phyloP scores from a whole-genome alignment of 2,329 filamentous ascomycete genomes.

The Cladorrhinum sp. region DNA sequence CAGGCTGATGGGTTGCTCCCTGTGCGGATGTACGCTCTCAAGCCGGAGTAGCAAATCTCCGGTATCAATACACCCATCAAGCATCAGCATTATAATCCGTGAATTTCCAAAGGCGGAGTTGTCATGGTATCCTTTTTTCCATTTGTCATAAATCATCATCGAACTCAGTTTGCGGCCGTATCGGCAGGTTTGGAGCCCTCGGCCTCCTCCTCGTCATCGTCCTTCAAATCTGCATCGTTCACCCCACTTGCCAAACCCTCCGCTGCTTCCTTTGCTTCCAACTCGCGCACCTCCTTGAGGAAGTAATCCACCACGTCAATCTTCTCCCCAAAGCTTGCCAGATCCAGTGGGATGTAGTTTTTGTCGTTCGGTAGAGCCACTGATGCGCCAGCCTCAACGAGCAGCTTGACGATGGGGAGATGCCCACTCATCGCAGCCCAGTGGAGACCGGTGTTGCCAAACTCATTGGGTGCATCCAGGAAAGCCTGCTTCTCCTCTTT shows the following conservation, averaged over 20 bases:
- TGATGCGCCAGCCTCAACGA: conserved; percentile 74
- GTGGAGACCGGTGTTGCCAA: conserved; percentile 88
- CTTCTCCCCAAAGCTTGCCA: conserved; percentile 69
- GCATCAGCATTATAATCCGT: too few species aligned
- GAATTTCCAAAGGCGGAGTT: not conserved
- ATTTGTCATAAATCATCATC: conserved; percentile 1
- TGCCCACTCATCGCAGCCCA: conserved; percentile 93
- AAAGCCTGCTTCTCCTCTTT: conserved; percentile 47
- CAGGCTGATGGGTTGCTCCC: conserved; percentile 60
- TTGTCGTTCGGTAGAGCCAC: conserved; percentile 76
- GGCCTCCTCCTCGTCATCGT: conserved; percentile 12
- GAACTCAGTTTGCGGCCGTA: not conserved
- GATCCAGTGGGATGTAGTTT: conserved; percentile 75
- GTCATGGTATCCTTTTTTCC: not conserved
- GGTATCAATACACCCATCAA: too few species aligned
- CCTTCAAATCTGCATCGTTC: conserved; percentile 39
- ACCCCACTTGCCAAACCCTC: conserved; percentile 41
- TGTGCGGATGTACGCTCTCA: conserved; percentile 75
- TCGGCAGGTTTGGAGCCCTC: not conserved
- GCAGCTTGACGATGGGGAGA: conserved; percentile 70
- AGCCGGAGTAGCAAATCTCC: conserved; percentile 41
- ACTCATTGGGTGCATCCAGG: conserved; percentile 69
- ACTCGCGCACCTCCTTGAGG: conserved; percentile 44
- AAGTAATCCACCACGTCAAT: conserved; percentile 62
- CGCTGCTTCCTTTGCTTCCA: conserved; percentile 48